Conservation (phyloP, 768 basidiomycete species). For the Sarcodon aspratus region DNA sequence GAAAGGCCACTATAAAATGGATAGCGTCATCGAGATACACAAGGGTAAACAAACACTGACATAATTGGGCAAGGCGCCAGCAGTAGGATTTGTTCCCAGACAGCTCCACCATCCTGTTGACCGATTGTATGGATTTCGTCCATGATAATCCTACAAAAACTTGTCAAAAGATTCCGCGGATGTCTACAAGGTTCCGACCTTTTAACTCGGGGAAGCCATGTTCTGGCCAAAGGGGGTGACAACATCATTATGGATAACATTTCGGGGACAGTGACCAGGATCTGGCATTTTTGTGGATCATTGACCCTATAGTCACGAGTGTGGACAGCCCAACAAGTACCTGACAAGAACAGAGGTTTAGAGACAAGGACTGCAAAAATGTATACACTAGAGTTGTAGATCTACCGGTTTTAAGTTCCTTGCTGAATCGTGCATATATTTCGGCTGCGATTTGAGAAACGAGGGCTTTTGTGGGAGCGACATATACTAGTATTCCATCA, state of each 20-base stretch:
- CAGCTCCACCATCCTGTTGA: slow-evolving; percentile 54
- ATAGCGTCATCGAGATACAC: background rate
- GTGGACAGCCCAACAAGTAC: slow-evolving; percentile 52
- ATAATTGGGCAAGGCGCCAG: slow-evolving; percentile 65
- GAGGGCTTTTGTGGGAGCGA: slow-evolving; percentile 67
- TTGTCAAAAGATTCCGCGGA: background rate
- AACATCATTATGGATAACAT: slow-evolving; percentile 59
- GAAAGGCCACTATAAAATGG: slow-evolving; percentile 42
- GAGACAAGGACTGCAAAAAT: background rate
- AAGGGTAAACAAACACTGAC: slow-evolving; percentile 24
- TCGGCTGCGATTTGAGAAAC: slow-evolving; percentile 66
- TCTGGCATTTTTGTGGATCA: slow-evolving; percentile 57
- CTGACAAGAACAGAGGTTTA: slow-evolving; percentile 18
- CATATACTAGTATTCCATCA: slow-evolving; percentile 58
- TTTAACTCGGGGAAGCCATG: slow-evolving; percentile 55
- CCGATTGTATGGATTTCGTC: slow-evolving; percentile 64
- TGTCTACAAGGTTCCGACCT: slow-evolving; percentile 22
- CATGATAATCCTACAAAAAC: slow-evolving; percentile 42
- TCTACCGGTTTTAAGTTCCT: slow-evolving; percentile 37
- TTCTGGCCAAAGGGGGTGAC: slow-evolving; percentile 47
- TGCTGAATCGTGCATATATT: slow-evolving; percentile 58
- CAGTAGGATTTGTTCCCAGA: slow-evolving; percentile 69
- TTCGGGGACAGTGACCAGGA: slow-evolving; percentile 66
- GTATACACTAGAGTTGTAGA: slow-evolving; percentile 7
- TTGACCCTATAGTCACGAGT: slow-evolving; percentile 54